Base-by-base conservation (phyloP, 1,284 basidiomycete genomes). In the Schizopora paradoxa region DNA sequence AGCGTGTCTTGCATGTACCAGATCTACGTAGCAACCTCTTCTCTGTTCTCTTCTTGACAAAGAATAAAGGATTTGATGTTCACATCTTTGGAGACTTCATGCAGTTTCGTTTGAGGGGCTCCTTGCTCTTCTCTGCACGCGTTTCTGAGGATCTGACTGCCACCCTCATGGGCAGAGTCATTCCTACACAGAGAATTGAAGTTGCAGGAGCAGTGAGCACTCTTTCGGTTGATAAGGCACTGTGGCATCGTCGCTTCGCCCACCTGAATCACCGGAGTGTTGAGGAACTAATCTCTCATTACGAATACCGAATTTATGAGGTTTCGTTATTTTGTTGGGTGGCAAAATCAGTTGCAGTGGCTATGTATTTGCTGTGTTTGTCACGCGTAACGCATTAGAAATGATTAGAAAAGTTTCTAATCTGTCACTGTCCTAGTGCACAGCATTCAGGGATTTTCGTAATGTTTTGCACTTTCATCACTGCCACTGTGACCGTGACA, bases 221-320 rank as follows among this genome's bases (percentile, higher is more conserved):
- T 31, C 23, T 6, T 14, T 29, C 37, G 5, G 13, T 42, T 5
- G 29, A 43, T 16, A 6, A 4, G 25, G 16, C 5, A 2, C 26
- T 42, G 10, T 40, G 37, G 43, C 37, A 43, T 19, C 27, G 28
- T 3, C 41, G 53, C 40, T 33, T 53, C 39, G 49, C 47, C 1
- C 57, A 59, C 23, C 44, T 51, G 0, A 58, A n/a, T n/a, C n/a
- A n/a, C n/a, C n/a, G n/a, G n/a, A n/a, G n/a, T n/a, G n/a, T n/a
- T n/a, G n/a, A n/a, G n/a, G n/a, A n/a, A n/a, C n/a, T n/a, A n/a
- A n/a, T n/a, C n/a, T n/a, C n/a, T n/a, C n/a, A n/a, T n/a, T n/a
- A n/a, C n/a, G n/a, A n/a, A n/a, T n/a, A n/a, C n/a, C n/a, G n/a
- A n/a, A n/a, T n/a, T n/a, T n/a, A n/a, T n/a, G n/a, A n/a, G n/a